Conservation (phyloP, 1,284 basidiomycete species). For the Ganoderma lingzhi region DNA sequence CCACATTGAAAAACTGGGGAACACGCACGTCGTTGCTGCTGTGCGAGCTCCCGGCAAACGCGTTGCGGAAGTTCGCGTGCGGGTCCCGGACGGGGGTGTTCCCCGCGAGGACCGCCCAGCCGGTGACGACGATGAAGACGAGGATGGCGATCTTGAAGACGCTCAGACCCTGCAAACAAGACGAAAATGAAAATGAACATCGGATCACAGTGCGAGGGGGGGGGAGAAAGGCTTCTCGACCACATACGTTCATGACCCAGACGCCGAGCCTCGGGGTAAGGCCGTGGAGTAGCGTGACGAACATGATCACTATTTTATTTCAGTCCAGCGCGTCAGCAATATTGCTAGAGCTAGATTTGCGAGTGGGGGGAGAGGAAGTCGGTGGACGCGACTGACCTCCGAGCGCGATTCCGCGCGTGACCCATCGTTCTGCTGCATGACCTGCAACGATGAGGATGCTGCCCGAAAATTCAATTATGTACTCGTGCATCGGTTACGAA, state of each 20-base stretch:
- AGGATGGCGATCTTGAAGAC: constrained; percentile 71
- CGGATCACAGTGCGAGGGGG: background rate
- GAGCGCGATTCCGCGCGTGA: constrained; percentile 62
- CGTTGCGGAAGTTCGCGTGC: constrained; percentile 52
- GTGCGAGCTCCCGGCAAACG: constrained; percentile 61
- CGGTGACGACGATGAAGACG: constrained; percentile 57
- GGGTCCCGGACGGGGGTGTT: constrained; percentile 53
- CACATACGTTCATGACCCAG: constrained; percentile 40
- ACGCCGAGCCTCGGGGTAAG: constrained; percentile 38
- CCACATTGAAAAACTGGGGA: background rate
- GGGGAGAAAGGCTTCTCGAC: background rate
- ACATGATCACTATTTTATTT: constrained; percentile 33
- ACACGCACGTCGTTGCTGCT: constrained; percentile 69
- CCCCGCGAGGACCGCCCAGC: constrained; percentile 57
- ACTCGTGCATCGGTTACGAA: background rate
- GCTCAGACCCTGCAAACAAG: constrained; percentile 50
- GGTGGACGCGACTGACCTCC: constrained; percentile 47
- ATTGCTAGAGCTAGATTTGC: background rate
- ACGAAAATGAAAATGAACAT: background rate
- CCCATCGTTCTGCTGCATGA: constrained; percentile 53
- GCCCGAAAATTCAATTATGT: background rate
- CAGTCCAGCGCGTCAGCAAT: background rate
- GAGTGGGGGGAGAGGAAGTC: too few relatives aligned
- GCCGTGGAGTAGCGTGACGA: constrained; percentile 35
- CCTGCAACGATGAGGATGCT: constrained; percentile 61